Conservation (phyloP, 1,284 basidiomycete species). For the Pyrrhoderma lamaoense region DNA sequence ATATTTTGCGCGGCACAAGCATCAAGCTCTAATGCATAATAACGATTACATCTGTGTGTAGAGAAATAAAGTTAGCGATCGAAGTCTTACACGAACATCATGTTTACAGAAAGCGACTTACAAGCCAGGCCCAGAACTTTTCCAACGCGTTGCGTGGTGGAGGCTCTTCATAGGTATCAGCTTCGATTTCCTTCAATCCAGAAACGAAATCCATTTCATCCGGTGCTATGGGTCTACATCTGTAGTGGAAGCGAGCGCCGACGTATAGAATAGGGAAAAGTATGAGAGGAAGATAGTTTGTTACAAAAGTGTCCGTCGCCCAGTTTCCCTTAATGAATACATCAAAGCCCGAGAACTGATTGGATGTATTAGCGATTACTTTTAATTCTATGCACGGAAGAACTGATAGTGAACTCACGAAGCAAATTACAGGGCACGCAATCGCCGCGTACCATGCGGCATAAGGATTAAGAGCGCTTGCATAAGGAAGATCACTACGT, state of each 20-base stretch:
- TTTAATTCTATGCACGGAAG: background rate
- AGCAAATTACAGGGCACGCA: slow-evolving; percentile 51
- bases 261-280: slow-evolving; percentile 73
- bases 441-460: slow-evolving; percentile 44
- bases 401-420: slow-evolving; percentile 42
- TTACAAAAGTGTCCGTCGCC: slow-evolving; percentile 57
- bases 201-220: slow-evolving; percentile 75
- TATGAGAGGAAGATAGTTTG: slow-evolving; percentile 72
- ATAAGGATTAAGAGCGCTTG: slow-evolving; percentile 29
- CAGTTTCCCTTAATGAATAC: slow-evolving; percentile 70
- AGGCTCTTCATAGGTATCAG: slow-evolving; percentile 61
- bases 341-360: slow-evolving; percentile 63
- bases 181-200: slow-evolving; percentile 67
- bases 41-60: background rate
- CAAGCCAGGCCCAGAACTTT: slow-evolving; percentile 67
- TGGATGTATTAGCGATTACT: slow-evolving; percentile 3
- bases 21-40: no score
- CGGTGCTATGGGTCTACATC: slow-evolving; percentile 37
- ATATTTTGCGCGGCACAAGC: no score
- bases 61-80: background rate
- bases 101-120: slow-evolving; percentile 30
- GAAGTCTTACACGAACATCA: background rate
- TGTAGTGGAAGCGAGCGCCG: slow-evolving; percentile 47
- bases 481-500: slow-evolving; percentile 34
- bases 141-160: slow-evolving; percentile 62